Evolutionary conservation across 2,329 filamentous ascomycete genomes (phyloP).

Genomic region (Cyphellophora europaea): DNA sequence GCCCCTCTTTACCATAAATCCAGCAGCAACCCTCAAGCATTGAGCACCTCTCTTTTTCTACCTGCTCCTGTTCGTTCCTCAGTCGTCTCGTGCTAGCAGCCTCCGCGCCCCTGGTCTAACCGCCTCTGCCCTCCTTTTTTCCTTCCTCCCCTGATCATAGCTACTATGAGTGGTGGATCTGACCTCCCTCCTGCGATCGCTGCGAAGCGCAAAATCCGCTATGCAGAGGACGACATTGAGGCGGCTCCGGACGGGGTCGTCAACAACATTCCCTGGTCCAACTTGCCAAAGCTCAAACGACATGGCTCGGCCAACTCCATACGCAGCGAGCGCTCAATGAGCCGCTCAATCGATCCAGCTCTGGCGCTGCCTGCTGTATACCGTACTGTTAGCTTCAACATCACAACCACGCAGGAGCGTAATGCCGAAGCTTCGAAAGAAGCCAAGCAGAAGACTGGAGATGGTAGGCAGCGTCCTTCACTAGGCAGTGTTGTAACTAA

Average conservation of each 20-base stretch:
- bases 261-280: not conserved
- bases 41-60: too few relatives aligned
- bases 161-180: conserved; percentile 5
- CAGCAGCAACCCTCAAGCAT: too few relatives aligned
- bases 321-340: conserved; percentile 5
- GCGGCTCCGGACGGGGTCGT: not conserved
- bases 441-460: conserved; percentile 20
- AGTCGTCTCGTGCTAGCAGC: too few relatives aligned
- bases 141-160: not conserved
- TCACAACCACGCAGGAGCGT: conserved; percentile 45
- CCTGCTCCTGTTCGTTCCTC: too few relatives aligned
- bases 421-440: conserved; percentile 35
- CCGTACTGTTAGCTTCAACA: conserved; percentile 36
- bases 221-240: conserved; percentile 15
- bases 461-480: too few relatives aligned
- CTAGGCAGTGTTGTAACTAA: conserved; percentile 3
- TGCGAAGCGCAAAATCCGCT: conserved; percentile 15
- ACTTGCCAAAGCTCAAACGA: conserved; percentile 3
- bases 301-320: conserved; percentile 12
- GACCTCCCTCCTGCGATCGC: conserved; percentile 9
- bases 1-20: too few relatives aligned
- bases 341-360: conserved; percentile 18
- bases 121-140: not conserved
- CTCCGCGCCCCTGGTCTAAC: too few relatives aligned
- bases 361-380: conserved; percentile 23